Percentiles rank a stretch among this genome's conserved stretches.
These are phyloP conservation scores for Annona cherimola DNA, from an alignment of 164 flowering plant species.

Conservation along the genomic window DNA sequence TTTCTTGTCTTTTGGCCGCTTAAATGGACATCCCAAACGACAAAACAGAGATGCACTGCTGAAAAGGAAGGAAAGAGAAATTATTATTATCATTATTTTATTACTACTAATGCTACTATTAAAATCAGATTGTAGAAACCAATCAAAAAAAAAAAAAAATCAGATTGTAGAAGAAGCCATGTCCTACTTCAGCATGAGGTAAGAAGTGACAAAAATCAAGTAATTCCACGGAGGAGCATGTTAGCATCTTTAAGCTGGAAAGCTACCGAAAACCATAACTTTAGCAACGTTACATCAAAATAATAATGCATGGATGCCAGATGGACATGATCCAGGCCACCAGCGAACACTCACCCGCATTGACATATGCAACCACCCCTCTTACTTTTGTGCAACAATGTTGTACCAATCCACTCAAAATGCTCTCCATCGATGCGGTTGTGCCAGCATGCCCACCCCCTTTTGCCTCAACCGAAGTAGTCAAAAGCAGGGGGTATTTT, in stretches of 20 bases:
- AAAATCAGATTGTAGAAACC: too few relatives aligned
- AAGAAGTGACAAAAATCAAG: background rate
- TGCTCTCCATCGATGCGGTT: too few relatives aligned
- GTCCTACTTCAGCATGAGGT: background rate
- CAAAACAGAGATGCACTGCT: constrained; percentile 4
- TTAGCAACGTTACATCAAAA: background rate
- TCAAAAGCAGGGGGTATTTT: background rate
- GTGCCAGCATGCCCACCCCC: too few relatives aligned
- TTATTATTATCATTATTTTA: too few relatives aligned
- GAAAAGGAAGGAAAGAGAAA: background rate
- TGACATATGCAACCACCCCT: background rate
- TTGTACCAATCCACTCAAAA: background rate
- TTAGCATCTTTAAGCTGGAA: background rate
- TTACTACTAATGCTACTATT: too few relatives aligned
- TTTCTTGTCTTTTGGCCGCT: constrained; percentile 1
- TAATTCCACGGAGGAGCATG: background rate
- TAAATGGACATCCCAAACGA: constrained; percentile 1
- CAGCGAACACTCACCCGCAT: background rate
- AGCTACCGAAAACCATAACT: background rate
- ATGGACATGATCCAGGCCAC: background rate
- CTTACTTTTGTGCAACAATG: background rate
- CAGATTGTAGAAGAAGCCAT: background rate
- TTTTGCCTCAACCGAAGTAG: background rate
- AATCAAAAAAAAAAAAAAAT: background rate
- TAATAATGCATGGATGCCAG: background rate